Conservation (phyloP, 2,329 filamentous ascomycete genomes). For the Bimuria novae-zelandiae region DNA sequence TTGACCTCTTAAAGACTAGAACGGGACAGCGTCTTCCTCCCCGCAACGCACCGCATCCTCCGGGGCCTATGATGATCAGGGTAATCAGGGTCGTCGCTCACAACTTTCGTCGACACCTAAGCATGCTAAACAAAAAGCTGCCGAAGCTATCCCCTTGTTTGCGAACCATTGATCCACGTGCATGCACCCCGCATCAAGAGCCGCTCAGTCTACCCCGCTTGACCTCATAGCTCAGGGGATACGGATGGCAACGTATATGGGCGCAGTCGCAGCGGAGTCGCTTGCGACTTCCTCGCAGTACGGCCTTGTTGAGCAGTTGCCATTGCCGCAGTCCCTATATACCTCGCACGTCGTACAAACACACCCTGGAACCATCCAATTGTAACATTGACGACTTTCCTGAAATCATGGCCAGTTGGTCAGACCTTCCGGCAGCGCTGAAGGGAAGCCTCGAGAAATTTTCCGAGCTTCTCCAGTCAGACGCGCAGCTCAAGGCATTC, state of each 20-base stretch:
- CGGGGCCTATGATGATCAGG: background rate
- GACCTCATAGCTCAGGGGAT: conserved; percentile 25
- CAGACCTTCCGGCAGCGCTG: conserved; percentile 39
- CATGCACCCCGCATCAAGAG: conserved; percentile 29
- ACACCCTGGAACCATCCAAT: background rate
- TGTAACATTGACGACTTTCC: background rate
- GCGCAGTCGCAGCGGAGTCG: background rate
- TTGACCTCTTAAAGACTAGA: background rate
- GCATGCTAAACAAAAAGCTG: conserved; percentile 9
- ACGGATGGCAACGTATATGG: conserved; percentile 17
- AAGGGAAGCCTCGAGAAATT: conserved; percentile 39
- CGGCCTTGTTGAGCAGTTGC: background rate
- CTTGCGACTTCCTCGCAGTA: background rate
- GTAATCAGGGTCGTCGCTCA: background rate
- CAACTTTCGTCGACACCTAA: conserved; percentile 7
- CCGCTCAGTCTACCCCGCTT: conserved; percentile 31
- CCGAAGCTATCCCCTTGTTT: conserved; percentile 8
- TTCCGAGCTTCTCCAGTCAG: conserved; percentile 37
- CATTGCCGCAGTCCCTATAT: background rate
- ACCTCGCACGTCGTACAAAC: background rate
- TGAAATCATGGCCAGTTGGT: conserved; percentile 36
- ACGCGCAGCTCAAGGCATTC: conserved; percentile 43
- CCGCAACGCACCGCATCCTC: conserved; percentile 2
- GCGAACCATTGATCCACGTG: conserved; percentile 28
- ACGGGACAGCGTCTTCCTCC: background rate